Base-by-base conservation (phyloP, 2,329 filamentous ascomycete species). In the Microascus cirrosus region DNA sequence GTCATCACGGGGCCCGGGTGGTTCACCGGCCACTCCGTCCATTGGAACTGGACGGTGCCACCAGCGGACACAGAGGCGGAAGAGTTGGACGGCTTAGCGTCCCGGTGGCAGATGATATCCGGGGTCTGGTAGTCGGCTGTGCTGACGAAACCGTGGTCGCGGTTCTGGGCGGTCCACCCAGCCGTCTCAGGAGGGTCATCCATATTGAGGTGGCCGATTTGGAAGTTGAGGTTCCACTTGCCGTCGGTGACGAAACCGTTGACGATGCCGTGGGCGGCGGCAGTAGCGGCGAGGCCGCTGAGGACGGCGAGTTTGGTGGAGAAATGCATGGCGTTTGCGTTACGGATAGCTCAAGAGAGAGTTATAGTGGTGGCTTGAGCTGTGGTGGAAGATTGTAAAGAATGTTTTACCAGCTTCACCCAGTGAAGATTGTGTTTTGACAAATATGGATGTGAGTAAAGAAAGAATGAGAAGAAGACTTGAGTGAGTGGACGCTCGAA, bases 1-100 rank as follows among this genome's bases (percentile, higher is more conserved):
- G 78, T 78, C 61, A 87, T 76, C 62, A 86, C 77, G 8, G 84
- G 83, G 0, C 79, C 74, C 39, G 70, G 61, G 65, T 78, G 76
- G 8, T 64, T 68, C 0, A 67, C 69, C 32, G 74, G 72, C 75
- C 74, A 77, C 1, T 61, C 63, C 24, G 62, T 68, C 75, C 75
- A 77, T 51, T 70, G 65, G 56, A 76, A 63, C 28, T 62, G 70
- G 55, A 77, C 65, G 59, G 66, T 68, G 60, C 69, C 68, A 10
- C 74, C 75, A 24, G 74, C 74, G 1, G 65, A 55, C 4, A 76
- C 69, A 1, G 65, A 65, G n/a, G 71, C 73, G 54, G 70, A 67
- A 22, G 67, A 65, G 3, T 25, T 22, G 2, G 68, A 76, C 2
- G 73, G 67, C 2, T 61, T 67, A 3, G 70, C 72, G 32, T 65